Conservation (phyloP, 805 yeast genomes). For the Saturnispora dispora region DNA sequence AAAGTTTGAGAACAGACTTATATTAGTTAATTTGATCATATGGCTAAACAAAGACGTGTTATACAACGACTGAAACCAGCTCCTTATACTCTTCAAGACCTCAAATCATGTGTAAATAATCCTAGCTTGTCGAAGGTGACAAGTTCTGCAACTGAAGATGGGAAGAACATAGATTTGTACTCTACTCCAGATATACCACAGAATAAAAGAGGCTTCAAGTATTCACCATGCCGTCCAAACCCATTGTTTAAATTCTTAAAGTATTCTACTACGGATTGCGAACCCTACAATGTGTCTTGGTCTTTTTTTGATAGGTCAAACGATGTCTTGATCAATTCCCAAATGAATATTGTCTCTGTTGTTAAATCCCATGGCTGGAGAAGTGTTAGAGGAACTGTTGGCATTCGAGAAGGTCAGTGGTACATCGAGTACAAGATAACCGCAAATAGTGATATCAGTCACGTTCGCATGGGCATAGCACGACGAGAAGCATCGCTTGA, state of each 20-base stretch:
- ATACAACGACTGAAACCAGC: constrained; percentile 28
- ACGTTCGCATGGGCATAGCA: constrained; percentile 77
- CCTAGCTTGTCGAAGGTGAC: constrained; percentile 15
- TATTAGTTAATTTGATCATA: background rate
- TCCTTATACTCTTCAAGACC: constrained; percentile 26
- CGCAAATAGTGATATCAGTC: constrained; percentile 16
- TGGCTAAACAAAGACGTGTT: constrained; percentile 9
- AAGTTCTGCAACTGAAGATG: background rate
- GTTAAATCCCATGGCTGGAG: constrained; percentile 59
- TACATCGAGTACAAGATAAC: constrained; percentile 67
- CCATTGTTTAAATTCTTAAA: constrained; percentile 46
- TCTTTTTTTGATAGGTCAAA: constrained; percentile 63
- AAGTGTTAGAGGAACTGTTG: constrained; percentile 62
- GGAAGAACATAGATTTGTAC: constrained; percentile 23
- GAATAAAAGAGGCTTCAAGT: constrained; percentile 74
- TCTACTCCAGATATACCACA: constrained; percentile 69
- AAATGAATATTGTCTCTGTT: constrained; percentile 41
- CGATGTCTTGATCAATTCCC: constrained; percentile 38
- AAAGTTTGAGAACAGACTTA: background rate
- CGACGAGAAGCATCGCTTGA: constrained; percentile 83
- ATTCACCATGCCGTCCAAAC: constrained; percentile 68
- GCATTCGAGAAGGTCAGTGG: constrained; percentile 69
- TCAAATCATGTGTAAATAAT: constrained; percentile 17
- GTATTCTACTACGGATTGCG: constrained; percentile 65
- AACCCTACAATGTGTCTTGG: constrained; percentile 51